Evolutionary conservation across 2,329 filamentous ascomycete species (phyloP).

Genomic region (Sclerotinia minor): DNA sequence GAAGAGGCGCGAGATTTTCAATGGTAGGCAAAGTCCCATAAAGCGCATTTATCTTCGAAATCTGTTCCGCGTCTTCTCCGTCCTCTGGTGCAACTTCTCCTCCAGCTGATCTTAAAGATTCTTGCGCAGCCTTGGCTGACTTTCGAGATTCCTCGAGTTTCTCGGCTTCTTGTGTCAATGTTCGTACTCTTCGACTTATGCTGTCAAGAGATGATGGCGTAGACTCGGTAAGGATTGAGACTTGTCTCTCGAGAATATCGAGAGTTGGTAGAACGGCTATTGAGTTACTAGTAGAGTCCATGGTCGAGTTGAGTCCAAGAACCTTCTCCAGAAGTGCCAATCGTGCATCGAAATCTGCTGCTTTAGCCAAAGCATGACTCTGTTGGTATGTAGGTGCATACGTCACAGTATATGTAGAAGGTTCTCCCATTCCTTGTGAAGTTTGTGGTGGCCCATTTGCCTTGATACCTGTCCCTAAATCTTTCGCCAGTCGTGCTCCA

Average conservation of each 20-base stretch:
- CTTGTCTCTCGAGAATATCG: conserved; percentile 75
- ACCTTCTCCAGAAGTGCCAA: conserved; percentile 76
- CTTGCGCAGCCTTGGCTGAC: conserved; percentile 61
- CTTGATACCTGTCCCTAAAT: conserved; percentile 37
- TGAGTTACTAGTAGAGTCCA: conserved; percentile 57
- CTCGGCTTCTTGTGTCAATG: conserved; percentile 72
- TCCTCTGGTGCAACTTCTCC: conserved; percentile 47
- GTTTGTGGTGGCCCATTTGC: conserved; percentile 36
- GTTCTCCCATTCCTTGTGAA: conserved; percentile 33
- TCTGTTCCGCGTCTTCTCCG: conserved; percentile 64
- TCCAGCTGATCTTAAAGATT: conserved; percentile 52
- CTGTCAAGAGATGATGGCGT: conserved; percentile 72
- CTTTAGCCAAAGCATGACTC: conserved; percentile 72
- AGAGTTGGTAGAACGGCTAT: conserved; percentile 80
- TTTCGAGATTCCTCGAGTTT: conserved; percentile 65
- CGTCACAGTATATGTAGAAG: conserved; percentile 62
- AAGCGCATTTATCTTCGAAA: conserved; percentile 84
- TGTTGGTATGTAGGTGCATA: conserved; percentile 66
- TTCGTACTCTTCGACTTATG: conserved; percentile 67
- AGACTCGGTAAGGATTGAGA: conserved; percentile 71
- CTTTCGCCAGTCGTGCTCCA: conserved; percentile 38
- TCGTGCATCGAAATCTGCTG: conserved; percentile 83
- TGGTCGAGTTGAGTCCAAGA: conserved; percentile 73
- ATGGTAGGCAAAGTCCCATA: conserved; percentile 88
- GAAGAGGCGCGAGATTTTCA: conserved; percentile 77